Evolutionary conservation across 257 asterid genomes (phyloP), one percentile per base, ranked within the genome.

Genomic region (Gentiana dahurica): DNA sequence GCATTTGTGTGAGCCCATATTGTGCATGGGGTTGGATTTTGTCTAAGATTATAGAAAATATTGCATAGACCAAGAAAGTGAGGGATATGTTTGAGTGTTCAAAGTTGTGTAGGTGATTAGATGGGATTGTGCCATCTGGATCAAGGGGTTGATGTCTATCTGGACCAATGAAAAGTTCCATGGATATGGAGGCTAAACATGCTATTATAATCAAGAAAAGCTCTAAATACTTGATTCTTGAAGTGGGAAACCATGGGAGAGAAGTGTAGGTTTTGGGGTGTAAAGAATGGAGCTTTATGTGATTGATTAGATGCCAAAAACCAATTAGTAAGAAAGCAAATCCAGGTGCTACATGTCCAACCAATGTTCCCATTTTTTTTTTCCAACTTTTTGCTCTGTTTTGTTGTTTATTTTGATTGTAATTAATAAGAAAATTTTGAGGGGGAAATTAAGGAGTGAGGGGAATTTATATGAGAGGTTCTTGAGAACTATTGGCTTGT

Each of bases 21-120:
- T 64, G 74, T 6, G 73, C 75, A 0, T 69, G 86, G 5, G 83
- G 67, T 8, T 70, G 45, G 5, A 72, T 11, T 53, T 44, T 73
- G 73, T 89, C 93, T 1, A 86, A 56, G 5, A 81, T 57, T 54
- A 78, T 38, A 36, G 81, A 59, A 60, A 89, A 83, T 52, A 66
- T 5, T 4, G 95, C 92, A 64, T 77, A 83, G 1, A 86, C 45
- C 12, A 78, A 71, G 79, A 83, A 83, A 24, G 93, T 73, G 9
- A 78, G 34, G 56, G 97, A 78, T 8, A 89, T 86, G 73, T 77
- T 75, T 4, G 95, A 81, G 76, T 89, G 95, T 71, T 86, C 97
- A 32, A 81, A 57, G 60, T 86, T 85, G 46, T 71, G 92, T 36
- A 89, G 85, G 36, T 70, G 77, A 58, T 71, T 51, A 11, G 85